Base-by-base conservation (phyloP, 352 stramenopile genomes). In the Pythium dissimile region DNA sequence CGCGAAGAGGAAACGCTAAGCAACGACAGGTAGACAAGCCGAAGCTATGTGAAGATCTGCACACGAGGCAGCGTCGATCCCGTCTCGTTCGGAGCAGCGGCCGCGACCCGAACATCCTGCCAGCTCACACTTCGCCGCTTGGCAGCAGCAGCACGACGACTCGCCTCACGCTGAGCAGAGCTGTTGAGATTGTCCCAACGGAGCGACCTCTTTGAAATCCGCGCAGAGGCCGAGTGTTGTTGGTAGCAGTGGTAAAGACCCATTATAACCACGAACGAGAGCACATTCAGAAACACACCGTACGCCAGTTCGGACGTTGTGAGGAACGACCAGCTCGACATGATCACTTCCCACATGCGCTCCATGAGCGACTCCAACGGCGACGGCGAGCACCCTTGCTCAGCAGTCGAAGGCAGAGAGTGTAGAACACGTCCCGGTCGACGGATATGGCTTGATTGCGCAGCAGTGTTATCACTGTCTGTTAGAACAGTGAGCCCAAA, bases 401-500 rank as follows among this genome's bases (percentile, higher is more conserved):
- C 55, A 5, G 49, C 46, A 8, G 45, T 63, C 4, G 67, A 67
- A 16, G 77, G 65, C 6, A 82, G 67, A 51, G 81, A 83, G 51
- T 90, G 80, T 1, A 90, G 66, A 43, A 90, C 73, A 30, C 80
- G 80, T 0, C 77, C 77, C 9, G 78, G 64, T 3, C 78, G 64
- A 26, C 80, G 77, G 27, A 90, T 72, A 48, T 83, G 71, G 42
- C 62, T 54, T 20, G 71, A 62, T 23, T 73, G 48, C 6, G 64
- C 55, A 0, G 49, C 67, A 28, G 43, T 71, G 44, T 66, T 67
- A 5, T 88, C 76, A 47, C 71, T 75, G 56, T 90, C 77, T 0
- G 79, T 71, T 30, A 89, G 70, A 53, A 91, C 54, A 20, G 80
- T 89, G 54, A 91, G 74, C n/a, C 80, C 77, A 66, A 93, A 91